Conservation (phyloP, 1,284 basidiomycete species). For the Fistulina hepatica region DNA sequence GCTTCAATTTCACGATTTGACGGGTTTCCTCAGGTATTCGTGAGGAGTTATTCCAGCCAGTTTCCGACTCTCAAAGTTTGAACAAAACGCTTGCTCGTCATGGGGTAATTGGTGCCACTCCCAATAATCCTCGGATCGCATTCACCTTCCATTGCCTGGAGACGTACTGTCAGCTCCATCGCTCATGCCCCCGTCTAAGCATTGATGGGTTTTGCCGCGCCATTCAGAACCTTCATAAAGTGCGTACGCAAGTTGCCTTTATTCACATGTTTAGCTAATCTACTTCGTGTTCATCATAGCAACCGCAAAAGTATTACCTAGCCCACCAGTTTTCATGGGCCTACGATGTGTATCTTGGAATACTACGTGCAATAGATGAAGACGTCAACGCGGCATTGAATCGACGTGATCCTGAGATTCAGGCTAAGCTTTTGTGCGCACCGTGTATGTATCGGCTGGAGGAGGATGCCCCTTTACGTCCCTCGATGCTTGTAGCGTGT, state of each 20-base stretch:
- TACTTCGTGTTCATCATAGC: no score
- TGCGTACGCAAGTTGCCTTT: no score
- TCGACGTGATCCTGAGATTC: conserved; percentile 7
- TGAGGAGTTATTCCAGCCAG: no score
- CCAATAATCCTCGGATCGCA: conserved; percentile 7
- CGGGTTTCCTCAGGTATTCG: no score
- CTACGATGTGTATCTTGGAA: conserved; percentile 10
- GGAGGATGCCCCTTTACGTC: conserved; percentile 17
- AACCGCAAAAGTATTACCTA: not conserved
- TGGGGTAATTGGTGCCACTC: conserved; percentile 10
- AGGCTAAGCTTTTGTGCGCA: conserved; percentile 12
- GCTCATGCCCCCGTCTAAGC: conserved; percentile 10
- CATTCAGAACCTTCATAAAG: conserved; percentile 9
- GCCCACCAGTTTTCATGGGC: conserved; percentile 4
- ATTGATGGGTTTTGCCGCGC: conserved; percentile 9
- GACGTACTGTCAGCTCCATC: conserved; percentile 9
- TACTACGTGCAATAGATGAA: not conserved
- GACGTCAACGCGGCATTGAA: conserved; percentile 1
- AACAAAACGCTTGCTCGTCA: conserved; percentile 10
- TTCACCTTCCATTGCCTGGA: conserved; percentile 10
- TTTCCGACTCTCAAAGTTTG: no score
- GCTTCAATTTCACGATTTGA: no score
- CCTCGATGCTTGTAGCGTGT: conserved; percentile 16
- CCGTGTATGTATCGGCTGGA: conserved; percentile 16
- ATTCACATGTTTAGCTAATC: no score